Evolutionary conservation across 768 basidiomycete genomes (phyloP), one percentile per base, ranked within the genome.

Genomic region (Suillus plorans): DNA sequence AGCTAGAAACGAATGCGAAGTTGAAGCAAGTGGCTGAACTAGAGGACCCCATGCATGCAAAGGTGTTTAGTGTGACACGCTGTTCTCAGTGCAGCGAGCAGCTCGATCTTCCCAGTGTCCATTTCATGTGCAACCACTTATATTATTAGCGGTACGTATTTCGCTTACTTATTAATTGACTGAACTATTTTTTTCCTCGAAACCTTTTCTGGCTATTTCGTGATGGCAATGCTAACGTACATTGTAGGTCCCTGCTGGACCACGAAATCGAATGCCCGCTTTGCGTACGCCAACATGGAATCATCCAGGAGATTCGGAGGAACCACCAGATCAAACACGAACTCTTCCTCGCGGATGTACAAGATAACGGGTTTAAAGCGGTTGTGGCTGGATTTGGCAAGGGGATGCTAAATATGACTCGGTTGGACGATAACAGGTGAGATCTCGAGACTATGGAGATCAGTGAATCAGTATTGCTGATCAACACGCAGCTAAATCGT

Each of bases 61-160:
- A 87, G 22, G 91, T 97, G 25, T 97, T 98, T 82, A 95, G 98
- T 72, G 92, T 96, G 66, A 96, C 95, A 8, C 84, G 95, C 49
- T 99, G 97, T 76, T 90, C 96, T 25, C 85, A 89, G 5, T 99
- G 97, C 75, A 85, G 89, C 18, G 93, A 89, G 1, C 93, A 92
- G 69, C 86, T 99, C 65, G 96, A 98, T 74, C 85, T 98, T 10
- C 96, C 97, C 0, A 91, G 87, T 68, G 84, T 98, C 7, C 96
- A 99, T 76, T 99, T 98, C 73, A 97, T 99, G 97, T 99, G 96
- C 77, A 89, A 90, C 71, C 97, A 99, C 74, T 31, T 31, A 95
- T 92, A 67, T 99, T 96, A 99, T 74, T 94, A 97, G 73, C 84
- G 95, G 94, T 93, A 61, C 49, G 78, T 73, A 76, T 62, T 61